Percentiles rank a stretch among this genome's conserved stretches.
Evolutionary conservation across 306 rosid genomes (phyloP).

Genomic region (Heteromeles arbutifolia): DNA sequence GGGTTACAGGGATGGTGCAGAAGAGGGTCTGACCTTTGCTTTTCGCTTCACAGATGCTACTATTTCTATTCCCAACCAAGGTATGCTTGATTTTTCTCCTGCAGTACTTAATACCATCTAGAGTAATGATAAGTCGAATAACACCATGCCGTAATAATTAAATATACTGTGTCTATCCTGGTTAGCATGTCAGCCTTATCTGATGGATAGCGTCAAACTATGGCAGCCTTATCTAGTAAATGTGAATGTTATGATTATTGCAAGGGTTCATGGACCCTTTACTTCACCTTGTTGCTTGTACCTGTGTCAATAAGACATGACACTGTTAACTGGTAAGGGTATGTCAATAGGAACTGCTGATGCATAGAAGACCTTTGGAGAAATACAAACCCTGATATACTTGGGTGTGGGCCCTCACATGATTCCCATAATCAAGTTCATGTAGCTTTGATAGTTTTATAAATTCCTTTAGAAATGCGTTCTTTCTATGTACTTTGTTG

Average conservation of each 20-base stretch:
- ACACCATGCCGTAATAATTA: not conserved
- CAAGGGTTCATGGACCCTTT: not conserved
- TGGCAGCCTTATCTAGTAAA: not conserved
- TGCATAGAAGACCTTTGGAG: not conserved
- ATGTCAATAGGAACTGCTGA: not conserved
- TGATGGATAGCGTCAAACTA: not conserved
- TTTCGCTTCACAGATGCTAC: conserved; percentile 97
- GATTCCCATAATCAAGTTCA: not conserved
- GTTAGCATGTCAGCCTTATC: not conserved
- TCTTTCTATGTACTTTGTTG: not conserved
- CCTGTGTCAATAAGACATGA: not conserved
- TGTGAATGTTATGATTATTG: not conserved
- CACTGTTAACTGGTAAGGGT: not conserved
- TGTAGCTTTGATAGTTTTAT: not conserved
- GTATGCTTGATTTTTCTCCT: conserved; percentile 29
- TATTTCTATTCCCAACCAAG: conserved; percentile 77
- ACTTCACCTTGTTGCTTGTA: not conserved
- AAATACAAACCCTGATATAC: not conserved
- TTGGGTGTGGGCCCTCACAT: not conserved
- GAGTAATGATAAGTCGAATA: not conserved
- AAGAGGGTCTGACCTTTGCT: conserved; percentile 93
- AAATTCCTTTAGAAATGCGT: not conserved
- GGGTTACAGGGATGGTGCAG: conserved; percentile 70
- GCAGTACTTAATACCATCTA: not conserved
- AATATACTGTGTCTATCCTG: not conserved